Conservation (phyloP, 163 green algal species). For the Chlamydomonas reinhardtii region DNA sequence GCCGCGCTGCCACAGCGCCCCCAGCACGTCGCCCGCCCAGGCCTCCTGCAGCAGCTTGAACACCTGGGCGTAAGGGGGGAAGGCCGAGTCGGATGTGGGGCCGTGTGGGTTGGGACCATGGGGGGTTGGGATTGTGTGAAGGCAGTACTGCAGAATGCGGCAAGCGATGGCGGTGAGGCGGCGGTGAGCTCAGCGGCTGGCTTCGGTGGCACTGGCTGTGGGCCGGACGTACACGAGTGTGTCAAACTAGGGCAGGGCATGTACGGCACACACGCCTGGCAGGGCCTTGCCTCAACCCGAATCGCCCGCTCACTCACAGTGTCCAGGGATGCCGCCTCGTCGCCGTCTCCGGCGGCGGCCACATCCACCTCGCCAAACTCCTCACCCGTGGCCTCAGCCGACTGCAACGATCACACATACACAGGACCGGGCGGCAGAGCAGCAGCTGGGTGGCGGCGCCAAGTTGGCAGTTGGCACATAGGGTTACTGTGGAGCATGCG, state of each 20-base stretch:
- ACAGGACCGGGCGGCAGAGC: background rate
- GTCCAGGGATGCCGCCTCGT: slow-evolving; percentile 12
- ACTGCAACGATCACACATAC: background rate
- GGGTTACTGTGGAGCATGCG: no score
- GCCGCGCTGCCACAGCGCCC: background rate
- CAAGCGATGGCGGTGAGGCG: no score
- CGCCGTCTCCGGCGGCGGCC: background rate
- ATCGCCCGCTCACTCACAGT: background rate
- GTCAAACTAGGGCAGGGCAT: no score
- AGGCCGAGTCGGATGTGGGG: background rate
- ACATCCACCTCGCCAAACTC: slow-evolving; percentile 28
- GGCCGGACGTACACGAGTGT: no score
- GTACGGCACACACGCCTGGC: no score
- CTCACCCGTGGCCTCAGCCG: slow-evolving; percentile 11
- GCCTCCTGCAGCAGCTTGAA: slow-evolving; percentile 38
- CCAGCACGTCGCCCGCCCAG: slow-evolving; percentile 20
- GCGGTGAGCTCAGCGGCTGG: no score
- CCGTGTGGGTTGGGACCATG: background rate
- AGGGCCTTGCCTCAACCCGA: no score
- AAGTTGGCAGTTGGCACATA: no score
- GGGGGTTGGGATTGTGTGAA: no score
- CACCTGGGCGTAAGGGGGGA: background rate
- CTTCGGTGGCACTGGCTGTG: no score
- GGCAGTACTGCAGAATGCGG: no score
- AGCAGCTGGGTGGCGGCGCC: background rate